phyloP scores from a whole-genome alignment of 371 early-diverging fungal species.

The Paraphysoderma sedebokerense region DNA sequence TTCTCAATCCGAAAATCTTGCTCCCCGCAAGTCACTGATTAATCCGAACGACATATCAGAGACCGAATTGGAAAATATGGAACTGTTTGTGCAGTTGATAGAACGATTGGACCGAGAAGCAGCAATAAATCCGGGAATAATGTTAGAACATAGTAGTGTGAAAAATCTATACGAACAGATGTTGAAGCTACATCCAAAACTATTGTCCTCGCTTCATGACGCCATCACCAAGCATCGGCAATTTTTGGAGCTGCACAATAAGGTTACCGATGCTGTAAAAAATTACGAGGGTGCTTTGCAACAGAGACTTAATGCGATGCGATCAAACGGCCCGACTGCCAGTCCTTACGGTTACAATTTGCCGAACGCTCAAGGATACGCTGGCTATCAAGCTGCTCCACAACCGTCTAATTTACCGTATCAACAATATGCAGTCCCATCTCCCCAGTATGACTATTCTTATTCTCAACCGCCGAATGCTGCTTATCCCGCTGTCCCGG shows the following conservation, averaged over 20 bases:
- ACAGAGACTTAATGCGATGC: not conserved
- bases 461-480: too few species aligned
- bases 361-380: too few species aligned
- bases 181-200: not conserved
- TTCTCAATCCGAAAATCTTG: not conserved
- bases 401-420: too few species aligned
- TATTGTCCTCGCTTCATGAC: conserved; percentile 9
- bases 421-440: too few species aligned
- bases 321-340: too few species aligned
- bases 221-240: not conserved
- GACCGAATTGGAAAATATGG: conserved; percentile 50
- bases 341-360: too few species aligned
- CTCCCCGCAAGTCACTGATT: too few species aligned
- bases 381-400: too few species aligned
- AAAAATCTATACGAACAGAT: not conserved
- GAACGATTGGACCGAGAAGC: conserved; percentile 25
- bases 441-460: too few species aligned
- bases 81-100: conserved; percentile 42
- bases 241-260: not conserved
- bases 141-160: too few species aligned
- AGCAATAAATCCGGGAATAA: too few species aligned
- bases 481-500: too few species aligned
- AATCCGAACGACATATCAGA: conserved; percentile 18
- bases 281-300: not conserved
- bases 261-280: not conserved